These are phyloP conservation scores for Setaria viridis DNA, from an alignment of 202 grass and related monocot species.

Conservation along the genomic window DNA sequence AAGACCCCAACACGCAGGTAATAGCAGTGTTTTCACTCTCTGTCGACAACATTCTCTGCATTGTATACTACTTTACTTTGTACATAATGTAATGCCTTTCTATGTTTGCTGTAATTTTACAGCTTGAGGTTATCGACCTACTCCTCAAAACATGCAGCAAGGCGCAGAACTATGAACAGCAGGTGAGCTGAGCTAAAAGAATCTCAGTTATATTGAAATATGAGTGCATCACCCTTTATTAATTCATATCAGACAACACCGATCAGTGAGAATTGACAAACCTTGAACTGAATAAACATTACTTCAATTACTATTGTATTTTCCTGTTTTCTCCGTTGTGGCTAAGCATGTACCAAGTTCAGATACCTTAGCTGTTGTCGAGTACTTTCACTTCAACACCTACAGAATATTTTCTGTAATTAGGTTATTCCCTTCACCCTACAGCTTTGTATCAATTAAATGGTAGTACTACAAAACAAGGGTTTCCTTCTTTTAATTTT, in stretches of 20 bases:
- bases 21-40: background rate
- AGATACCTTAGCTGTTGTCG: too few relatives aligned
- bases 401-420: constrained; percentile 19
- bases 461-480: background rate
- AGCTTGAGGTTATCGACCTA: constrained; percentile 61
- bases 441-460: constrained; percentile 15
- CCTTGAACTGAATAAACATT: background rate
- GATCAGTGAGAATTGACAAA: constrained; percentile 3
- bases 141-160: constrained; percentile 75
- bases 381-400: constrained; percentile 1
- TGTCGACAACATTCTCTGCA: background rate
- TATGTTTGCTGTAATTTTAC: constrained; percentile 36
- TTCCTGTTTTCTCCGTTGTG: background rate
- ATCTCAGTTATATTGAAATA: background rate
- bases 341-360: constrained; percentile 12
- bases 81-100: constrained; percentile 18
- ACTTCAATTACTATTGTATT: background rate
- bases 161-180: constrained; percentile 51
- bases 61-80: background rate
- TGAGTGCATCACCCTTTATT: background rate
- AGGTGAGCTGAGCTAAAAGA: constrained; percentile 53
- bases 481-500: background rate
- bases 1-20: constrained; percentile 77
- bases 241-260: background rate
- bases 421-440: constrained; percentile 1